Evolutionary conservation across 2,329 filamentous ascomycete genomes (phyloP).

Genomic region (Microcyclospora pomicola): DNA sequence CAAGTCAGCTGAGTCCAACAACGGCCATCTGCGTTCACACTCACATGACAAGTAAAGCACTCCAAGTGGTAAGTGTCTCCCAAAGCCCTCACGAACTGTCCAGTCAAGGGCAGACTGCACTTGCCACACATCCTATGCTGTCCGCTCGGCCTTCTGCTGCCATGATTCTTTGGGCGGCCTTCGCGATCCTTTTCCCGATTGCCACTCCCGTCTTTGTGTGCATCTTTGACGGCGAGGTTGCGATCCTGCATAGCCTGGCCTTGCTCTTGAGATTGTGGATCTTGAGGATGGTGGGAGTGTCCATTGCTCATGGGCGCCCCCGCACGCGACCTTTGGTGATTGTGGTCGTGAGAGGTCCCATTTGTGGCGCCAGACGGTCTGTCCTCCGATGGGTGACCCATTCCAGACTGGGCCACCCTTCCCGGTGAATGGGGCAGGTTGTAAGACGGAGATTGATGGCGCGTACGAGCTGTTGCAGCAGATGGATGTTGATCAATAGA

Average conservation of each 20-base stretch:
- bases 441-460: neutral
- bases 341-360: slow-evolving; percentile 11
- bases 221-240: slow-evolving; percentile 7
- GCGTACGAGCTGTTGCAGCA: slow-evolving; percentile 6
- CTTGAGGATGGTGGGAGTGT: slow-evolving; percentile 6
- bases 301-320: slow-evolving; percentile 8
- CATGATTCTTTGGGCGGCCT: slow-evolving; percentile 8
- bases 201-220: neutral
- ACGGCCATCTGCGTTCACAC: slow-evolving; percentile 22
- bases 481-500: neutral
- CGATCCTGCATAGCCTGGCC: slow-evolving; percentile 6
- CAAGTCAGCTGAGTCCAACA: slow-evolving; percentile 10
- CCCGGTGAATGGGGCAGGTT: too few species aligned
- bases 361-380: slow-evolving; percentile 13
- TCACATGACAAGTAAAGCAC: slow-evolving; percentile 92
- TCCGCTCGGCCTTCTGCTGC: slow-evolving; percentile 17
- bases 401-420: slow-evolving; percentile 11
- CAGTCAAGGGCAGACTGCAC: slow-evolving; percentile 74
- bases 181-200: neutral
- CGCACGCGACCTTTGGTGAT: slow-evolving; percentile 2
- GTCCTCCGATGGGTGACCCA: slow-evolving; percentile 18
- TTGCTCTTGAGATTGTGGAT: slow-evolving; percentile 6
- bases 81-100: slow-evolving; percentile 88
- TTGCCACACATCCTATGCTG: slow-evolving; percentile 52
- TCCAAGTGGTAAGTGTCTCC: slow-evolving; percentile 93